These are phyloP conservation scores for Chytridium lagenaria DNA, from an alignment of 371 early-diverging fungal genomes.

Conservation along the genomic window DNA sequence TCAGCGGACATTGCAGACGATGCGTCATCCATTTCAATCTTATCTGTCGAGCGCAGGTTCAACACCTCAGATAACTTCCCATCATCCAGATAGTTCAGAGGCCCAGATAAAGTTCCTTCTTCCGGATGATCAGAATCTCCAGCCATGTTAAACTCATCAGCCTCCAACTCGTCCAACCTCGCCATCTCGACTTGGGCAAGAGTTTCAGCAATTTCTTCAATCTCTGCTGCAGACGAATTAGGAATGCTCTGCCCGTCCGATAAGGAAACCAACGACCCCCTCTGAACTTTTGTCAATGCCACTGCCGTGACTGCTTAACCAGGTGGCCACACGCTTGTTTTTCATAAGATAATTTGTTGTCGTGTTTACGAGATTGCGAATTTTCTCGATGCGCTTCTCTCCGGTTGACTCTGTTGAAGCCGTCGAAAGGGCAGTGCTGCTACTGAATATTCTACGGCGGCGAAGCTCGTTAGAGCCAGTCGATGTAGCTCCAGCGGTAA, in stretches of 20 bases:
- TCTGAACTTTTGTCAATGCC: conserved; percentile 8
- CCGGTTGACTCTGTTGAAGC: conserved; percentile 1
- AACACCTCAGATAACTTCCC: no score
- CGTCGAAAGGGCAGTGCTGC: background rate
- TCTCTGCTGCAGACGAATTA: background rate
- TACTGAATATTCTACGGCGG: conserved; percentile 12
- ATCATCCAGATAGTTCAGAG: no score
- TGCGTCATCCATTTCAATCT: background rate
- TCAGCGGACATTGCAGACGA: background rate
- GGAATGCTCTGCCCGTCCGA: background rate
- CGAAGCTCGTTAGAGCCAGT: conserved; percentile 10
- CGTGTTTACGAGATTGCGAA: conserved; percentile 39
- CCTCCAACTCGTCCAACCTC: conserved; percentile 12
- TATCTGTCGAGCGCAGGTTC: background rate
- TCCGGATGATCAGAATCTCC: background rate
- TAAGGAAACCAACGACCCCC: background rate
- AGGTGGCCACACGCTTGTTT: conserved; percentile 14
- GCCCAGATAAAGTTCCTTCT: no score
- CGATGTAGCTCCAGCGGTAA: background rate
- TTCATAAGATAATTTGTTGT: conserved; percentile 39
- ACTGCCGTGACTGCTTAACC: conserved; percentile 3
- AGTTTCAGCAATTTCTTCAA: conserved; percentile 11
- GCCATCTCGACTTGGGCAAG: conserved; percentile 20
- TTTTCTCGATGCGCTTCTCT: conserved; percentile 40
- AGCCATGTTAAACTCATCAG: background rate